A percentile compares a stretch with the other conserved stretches of the same genome.
These are phyloP conservation scores for Talaromyces ruber DNA, from an alignment of 495 filamentous ascomycete genomes.

Conservation along the genomic window DNA sequence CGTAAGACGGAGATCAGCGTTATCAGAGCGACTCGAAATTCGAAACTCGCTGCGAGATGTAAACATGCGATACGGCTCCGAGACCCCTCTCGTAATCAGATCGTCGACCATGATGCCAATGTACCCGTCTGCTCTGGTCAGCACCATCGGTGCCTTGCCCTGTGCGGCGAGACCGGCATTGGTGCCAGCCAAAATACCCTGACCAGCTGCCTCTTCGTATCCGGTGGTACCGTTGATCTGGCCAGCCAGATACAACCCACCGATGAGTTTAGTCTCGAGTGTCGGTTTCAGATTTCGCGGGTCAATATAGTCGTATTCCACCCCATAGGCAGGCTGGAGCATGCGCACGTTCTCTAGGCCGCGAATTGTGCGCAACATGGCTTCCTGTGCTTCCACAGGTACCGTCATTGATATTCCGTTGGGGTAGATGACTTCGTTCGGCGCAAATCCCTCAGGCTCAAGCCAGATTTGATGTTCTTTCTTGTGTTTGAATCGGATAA, in stretches of 20 bases:
- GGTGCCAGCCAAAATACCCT: conserved; percentile 86
- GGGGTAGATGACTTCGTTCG: conserved; percentile 83
- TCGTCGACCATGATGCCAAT: conserved; percentile 99
- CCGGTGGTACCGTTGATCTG: conserved; percentile 98
- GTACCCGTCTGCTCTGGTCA: conserved; percentile 84
- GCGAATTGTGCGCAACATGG: conserved; percentile 71
- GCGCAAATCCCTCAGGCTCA: conserved; percentile 88
- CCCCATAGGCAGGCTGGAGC: conserved; percentile 94
- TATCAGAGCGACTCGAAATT: conserved; percentile 83
- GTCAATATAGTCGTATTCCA: conserved; percentile 98
- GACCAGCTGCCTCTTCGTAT: conserved; percentile 93
- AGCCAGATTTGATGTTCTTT: conserved; percentile 87
- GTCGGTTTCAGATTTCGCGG: conserved; percentile 78
- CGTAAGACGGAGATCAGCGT: conserved; percentile 85
- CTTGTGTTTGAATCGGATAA: conserved; percentile 77
- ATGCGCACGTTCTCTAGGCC: conserved; percentile 87
- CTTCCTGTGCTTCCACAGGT: conserved; percentile 74
- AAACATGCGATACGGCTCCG: conserved; percentile 98
- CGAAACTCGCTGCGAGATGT: conserved; percentile 93
- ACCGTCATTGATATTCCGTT: conserved; percentile 98
- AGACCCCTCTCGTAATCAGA: conserved; percentile 92
- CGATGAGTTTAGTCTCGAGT: conserved; percentile 87
- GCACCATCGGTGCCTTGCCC: conserved; percentile 49
- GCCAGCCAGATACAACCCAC: conserved; percentile 84
- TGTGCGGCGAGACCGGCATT: conserved; percentile 81